phyloP scores from a whole-genome alignment of 2,329 filamentous ascomycete species.

The Geosmithia flava region DNA sequence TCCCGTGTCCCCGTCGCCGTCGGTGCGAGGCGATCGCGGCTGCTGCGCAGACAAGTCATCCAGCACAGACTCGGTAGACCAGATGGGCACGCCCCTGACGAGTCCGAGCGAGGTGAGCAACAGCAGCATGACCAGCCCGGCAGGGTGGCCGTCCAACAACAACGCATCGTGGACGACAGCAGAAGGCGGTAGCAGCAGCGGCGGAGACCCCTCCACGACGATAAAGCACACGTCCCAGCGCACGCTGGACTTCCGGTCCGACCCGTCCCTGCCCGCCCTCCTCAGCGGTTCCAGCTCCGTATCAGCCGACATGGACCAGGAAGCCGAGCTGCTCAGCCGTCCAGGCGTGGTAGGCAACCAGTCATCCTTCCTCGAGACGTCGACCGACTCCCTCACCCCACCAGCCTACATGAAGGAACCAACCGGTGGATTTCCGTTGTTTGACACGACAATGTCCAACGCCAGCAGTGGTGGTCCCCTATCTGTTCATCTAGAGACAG shows the following conservation, averaged over 20 bases:
- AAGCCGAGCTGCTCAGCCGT: constrained; percentile 40
- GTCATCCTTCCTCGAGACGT: constrained; percentile 32
- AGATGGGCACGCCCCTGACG: constrained; percentile 36
- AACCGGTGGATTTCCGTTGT: constrained; percentile 25
- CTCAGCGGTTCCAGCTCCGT: constrained; percentile 53
- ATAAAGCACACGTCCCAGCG: constrained; percentile 30
- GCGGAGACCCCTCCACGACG: constrained; percentile 6
- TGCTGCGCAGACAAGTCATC: constrained; percentile 31
- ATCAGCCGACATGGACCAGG: constrained; percentile 36
- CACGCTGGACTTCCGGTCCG: constrained; percentile 44
- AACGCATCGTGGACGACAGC: too few relatives aligned
- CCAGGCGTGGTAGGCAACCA: constrained; percentile 24
- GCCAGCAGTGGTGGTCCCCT: too few relatives aligned
- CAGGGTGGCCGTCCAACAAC: too few relatives aligned
- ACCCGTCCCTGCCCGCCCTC: constrained; percentile 50
- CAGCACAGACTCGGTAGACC: constrained; percentile 37
- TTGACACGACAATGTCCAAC: too few relatives aligned
- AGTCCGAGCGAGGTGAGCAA: constrained; percentile 37
- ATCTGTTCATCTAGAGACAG: neutral
- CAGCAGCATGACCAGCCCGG: constrained; percentile 29
- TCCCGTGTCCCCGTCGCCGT: constrained; percentile 27
- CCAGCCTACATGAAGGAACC: constrained; percentile 37
- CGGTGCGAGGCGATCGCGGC: constrained; percentile 26
- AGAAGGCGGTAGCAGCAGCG: too few relatives aligned
- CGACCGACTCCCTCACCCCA: constrained; percentile 39